phyloP scores from a whole-genome alignment of 192 early-diverging fungal species.

The Coemansia biformis region DNA sequence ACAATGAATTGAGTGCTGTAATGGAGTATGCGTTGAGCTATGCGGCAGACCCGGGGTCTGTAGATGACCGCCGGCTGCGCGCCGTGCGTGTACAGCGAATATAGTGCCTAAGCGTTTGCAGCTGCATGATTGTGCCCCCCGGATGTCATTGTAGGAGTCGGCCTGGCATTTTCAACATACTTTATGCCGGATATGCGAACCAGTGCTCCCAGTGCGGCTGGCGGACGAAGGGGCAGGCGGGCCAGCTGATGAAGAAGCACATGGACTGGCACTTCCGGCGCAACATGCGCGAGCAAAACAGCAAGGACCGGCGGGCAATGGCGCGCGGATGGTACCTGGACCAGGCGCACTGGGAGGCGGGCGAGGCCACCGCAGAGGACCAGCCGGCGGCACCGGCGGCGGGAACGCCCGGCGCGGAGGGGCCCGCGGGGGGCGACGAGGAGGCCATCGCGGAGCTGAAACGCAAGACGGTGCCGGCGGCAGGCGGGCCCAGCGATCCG shows the following conservation, averaged over 20 bases:
- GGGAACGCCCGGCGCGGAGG: conserved; percentile 19
- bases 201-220: conserved; percentile 93
- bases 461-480: conserved; percentile 45
- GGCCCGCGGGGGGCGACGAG: conserved; percentile 8
- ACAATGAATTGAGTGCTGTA: no score
- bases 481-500: conserved; percentile 49
- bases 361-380: conserved; percentile 11
- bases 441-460: conserved; percentile 29
- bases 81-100: background rate
- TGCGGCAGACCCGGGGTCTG: no score
- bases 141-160: conserved; percentile 51
- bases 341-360: conserved; percentile 49
- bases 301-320: conserved; percentile 74
- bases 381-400: conserved; percentile 19
- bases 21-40: no score
- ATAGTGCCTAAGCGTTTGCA: conserved; percentile 12
- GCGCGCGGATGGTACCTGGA: conserved; percentile 83
- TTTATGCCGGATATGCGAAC: conserved; percentile 67
- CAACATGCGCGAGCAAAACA: conserved; percentile 74
- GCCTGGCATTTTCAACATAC: conserved; percentile 55
- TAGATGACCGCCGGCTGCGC: no score
- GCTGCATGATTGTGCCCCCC: no score
- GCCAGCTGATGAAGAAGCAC: conserved; percentile 76
- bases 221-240: conserved; percentile 62
- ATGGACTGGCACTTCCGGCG: conserved; percentile 96